Conservation (phyloP, 2,329 filamentous ascomycete species). For the Harringtonia lauricola region DNA sequence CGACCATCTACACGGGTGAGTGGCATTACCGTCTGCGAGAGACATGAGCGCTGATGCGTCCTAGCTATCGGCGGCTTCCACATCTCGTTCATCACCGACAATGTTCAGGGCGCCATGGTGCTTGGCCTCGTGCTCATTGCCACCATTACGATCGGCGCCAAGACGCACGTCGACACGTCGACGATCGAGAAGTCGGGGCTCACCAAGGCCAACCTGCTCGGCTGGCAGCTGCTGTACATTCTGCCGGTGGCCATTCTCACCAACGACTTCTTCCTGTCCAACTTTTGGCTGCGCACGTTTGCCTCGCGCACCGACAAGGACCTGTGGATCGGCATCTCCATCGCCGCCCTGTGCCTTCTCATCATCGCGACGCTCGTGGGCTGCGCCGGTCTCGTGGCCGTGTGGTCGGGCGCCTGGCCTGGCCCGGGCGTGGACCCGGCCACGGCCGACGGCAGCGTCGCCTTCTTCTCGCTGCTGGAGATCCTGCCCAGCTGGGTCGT, state of each 20-base stretch:
- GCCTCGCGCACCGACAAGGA: constrained; percentile 70
- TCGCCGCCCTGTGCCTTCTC: constrained; percentile 54
- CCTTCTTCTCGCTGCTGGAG: constrained; percentile 66
- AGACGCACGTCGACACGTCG: constrained; percentile 59
- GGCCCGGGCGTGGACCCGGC: constrained; percentile 50
- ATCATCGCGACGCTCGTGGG: constrained; percentile 65
- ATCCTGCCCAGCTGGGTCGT: constrained; percentile 71
- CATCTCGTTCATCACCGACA: constrained; percentile 76
- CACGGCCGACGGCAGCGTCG: constrained; percentile 48
- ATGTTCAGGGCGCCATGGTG: constrained; percentile 71
- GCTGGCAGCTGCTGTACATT: constrained; percentile 81
- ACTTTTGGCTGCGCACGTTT: constrained; percentile 77
- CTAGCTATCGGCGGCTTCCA: constrained; percentile 69
- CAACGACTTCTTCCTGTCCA: constrained; percentile 79
- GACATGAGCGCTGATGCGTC: background rate
- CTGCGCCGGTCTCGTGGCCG: constrained; percentile 60
- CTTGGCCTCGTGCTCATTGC: constrained; percentile 64
- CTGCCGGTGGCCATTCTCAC: constrained; percentile 70
- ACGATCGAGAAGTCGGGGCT: constrained; percentile 60
- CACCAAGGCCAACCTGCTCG: constrained; percentile 57
- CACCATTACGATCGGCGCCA: constrained; percentile 65
- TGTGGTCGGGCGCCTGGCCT: constrained; percentile 64
- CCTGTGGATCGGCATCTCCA: constrained; percentile 61
- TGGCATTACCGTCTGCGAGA: constrained; percentile 11
- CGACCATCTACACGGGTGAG: constrained; percentile 72